Evolutionary conservation across 192 early-diverging fungal genomes (phyloP).

Genomic region (Glomus cerebriforme): DNA sequence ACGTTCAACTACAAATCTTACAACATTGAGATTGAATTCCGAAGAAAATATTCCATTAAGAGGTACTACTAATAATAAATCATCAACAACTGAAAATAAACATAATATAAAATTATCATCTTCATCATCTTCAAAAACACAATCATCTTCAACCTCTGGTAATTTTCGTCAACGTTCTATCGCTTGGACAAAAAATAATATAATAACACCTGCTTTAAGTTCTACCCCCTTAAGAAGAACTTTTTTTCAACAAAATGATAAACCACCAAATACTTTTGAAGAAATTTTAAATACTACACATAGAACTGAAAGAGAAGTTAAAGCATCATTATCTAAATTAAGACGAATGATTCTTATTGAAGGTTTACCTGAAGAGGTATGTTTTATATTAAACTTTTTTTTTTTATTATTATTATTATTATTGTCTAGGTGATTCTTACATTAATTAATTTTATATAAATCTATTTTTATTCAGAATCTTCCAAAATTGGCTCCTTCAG

Average conservation of each 20-base stretch:
- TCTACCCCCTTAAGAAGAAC: background rate
- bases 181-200: background rate
- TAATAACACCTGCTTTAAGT: background rate
- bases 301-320: constrained; percentile 56
- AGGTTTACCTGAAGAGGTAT: constrained; percentile 59
- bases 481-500: constrained; percentile 21
- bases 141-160: background rate
- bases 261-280: constrained; percentile 36
- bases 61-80: background rate
- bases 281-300: constrained; percentile 52
- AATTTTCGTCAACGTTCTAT: constrained; percentile 1
- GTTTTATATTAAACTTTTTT: constrained; percentile 20
- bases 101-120: background rate
- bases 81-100: background rate
- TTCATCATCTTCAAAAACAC: background rate
- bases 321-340: constrained; percentile 55
- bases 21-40: background rate
- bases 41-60: background rate
- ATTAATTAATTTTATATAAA: no score
- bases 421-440: no score
- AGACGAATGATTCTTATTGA: constrained; percentile 58
- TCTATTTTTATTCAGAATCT: constrained; percentile 22
- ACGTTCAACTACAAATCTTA: background rate
- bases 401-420: background rate
- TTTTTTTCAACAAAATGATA: background rate